phyloP scores from a whole-genome alignment of 2,329 filamentous ascomycete genomes.

The Allantophomopsis cytisporea region DNA sequence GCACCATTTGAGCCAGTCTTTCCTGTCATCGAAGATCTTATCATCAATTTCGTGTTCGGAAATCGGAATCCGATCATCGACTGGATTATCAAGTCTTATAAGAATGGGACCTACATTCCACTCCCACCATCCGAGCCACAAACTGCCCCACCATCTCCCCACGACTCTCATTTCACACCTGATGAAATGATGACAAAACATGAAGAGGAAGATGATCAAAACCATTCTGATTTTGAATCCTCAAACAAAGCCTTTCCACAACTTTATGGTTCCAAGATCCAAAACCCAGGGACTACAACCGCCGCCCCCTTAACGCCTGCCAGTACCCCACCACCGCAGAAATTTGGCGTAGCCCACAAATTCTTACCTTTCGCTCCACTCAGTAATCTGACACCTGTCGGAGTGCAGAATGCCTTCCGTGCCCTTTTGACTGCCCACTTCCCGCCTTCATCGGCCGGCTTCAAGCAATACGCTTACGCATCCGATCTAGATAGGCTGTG shows the following conservation, averaged over 20 bases:
- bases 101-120: slow-evolving; percentile 19
- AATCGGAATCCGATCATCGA: slow-evolving; percentile 27
- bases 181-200: not conserved
- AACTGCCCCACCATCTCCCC: not conserved
- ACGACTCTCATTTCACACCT: slow-evolving; percentile 3
- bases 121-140: not conserved
- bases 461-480: slow-evolving; percentile 32
- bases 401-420: slow-evolving; percentile 42
- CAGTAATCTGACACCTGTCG: slow-evolving; percentile 31
- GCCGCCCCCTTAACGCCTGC: not conserved
- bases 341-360: slow-evolving; percentile 14
- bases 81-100: slow-evolving; percentile 31
- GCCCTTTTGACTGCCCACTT: slow-evolving; percentile 36
- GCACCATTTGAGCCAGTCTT: slow-evolving; percentile 26
- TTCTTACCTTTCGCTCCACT: slow-evolving; percentile 31
- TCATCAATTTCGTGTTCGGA: slow-evolving; percentile 37
- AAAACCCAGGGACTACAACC: too few species aligned
- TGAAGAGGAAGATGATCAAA: not conserved
- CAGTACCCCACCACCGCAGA: not conserved
- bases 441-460: slow-evolving; percentile 29
- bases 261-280: not conserved
- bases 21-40: slow-evolving; percentile 38
- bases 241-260: not conserved
- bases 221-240: too few species aligned
- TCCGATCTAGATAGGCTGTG: slow-evolving; percentile 28